These are phyloP conservation scores for Ophiostoma sp. DNA, from an alignment of 2,329 filamentous ascomycete genomes.

Conservation along the genomic window DNA sequence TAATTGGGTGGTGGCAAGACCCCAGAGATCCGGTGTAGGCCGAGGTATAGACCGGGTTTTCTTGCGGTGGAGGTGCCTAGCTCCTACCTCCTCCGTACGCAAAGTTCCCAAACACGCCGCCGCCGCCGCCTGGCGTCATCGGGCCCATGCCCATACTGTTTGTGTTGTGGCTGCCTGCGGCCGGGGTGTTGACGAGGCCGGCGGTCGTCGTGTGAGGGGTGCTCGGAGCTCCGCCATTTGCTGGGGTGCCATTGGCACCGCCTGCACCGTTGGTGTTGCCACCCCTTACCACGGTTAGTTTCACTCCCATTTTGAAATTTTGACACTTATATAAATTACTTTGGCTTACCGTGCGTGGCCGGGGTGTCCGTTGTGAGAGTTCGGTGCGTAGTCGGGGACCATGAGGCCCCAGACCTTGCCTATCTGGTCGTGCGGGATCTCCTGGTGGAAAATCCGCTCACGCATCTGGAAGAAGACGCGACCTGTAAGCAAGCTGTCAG, in stretches of 20 bases:
- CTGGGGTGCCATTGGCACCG: slow-evolving; percentile 34
- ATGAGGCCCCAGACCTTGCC: slow-evolving; percentile 93
- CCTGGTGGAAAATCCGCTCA: slow-evolving; percentile 78
- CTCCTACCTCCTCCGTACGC: slow-evolving; percentile 40
- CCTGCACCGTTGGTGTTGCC: slow-evolving; percentile 37
- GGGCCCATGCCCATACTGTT: slow-evolving; percentile 59
- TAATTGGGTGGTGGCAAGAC: not conserved
- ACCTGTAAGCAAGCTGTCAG: slow-evolving; percentile 87
- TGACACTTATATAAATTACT: not conserved
- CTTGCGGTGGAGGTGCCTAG: slow-evolving; percentile 6
- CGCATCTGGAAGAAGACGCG: slow-evolving; percentile 92
- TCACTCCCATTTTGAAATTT: not conserved
- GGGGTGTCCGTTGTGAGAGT: slow-evolving; percentile 2
- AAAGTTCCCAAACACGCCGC: slow-evolving; percentile 72
- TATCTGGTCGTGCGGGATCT: slow-evolving; percentile 73
- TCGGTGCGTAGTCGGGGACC: slow-evolving; percentile 55
- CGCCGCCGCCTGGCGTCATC: slow-evolving; percentile 71
- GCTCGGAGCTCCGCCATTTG: slow-evolving; percentile 41
- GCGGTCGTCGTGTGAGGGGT: slow-evolving; percentile 60
- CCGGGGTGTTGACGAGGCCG: slow-evolving; percentile 55
- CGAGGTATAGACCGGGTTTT: not conserved
- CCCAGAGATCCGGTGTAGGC: not conserved
- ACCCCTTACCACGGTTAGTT: not conserved
- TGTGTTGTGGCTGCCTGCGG: slow-evolving; percentile 58
- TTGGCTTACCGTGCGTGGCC: not conserved